A percentile compares a stretch with the other conserved stretches of the same genome.
phyloP scores from a whole-genome alignment of 768 basidiomycete species.

The Strobilomyces dryophilus region DNA sequence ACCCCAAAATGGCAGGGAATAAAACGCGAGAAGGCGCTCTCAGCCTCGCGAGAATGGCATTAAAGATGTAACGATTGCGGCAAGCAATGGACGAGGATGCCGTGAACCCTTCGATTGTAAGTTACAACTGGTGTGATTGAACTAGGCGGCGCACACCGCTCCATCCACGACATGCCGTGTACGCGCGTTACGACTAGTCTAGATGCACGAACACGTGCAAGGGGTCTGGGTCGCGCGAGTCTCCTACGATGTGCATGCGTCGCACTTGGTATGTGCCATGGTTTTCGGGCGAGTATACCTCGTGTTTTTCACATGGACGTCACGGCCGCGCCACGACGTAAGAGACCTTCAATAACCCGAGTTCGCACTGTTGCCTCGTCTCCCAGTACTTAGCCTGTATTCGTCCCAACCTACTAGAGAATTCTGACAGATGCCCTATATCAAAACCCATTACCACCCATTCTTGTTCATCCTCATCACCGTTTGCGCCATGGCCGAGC shows the following conservation, averaged over 20 bases:
- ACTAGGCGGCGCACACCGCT: constrained; percentile 9
- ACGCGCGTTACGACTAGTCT: constrained; percentile 14
- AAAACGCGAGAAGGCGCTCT: constrained; percentile 87
- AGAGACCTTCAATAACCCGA: constrained; percentile 17
- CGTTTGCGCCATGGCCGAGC: constrained; percentile 63
- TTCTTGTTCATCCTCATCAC: constrained; percentile 63
- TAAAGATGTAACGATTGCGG: constrained; percentile 34
- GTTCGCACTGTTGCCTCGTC: constrained; percentile 6
- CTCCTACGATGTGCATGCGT: not conserved
- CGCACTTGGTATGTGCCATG: not conserved
- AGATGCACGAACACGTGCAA: constrained; percentile 11
- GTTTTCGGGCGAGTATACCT: constrained; percentile 17
- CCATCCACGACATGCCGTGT: constrained; percentile 9
- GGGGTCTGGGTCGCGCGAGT: constrained; percentile 3
- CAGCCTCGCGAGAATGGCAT: constrained; percentile 67
- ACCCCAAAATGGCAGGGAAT: constrained; percentile 53
- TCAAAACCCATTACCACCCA: constrained; percentile 56
- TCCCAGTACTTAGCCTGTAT: constrained; percentile 8
- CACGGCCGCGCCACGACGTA: constrained; percentile 25
- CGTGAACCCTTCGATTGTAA: constrained; percentile 9
- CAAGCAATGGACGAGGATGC: constrained; percentile 15
- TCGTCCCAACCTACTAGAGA: constrained; percentile 6
- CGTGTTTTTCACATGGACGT: constrained; percentile 31
- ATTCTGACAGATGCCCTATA: constrained; percentile 34
- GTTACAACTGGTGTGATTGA: constrained; percentile 3